Percentiles rank a stretch among this genome's conserved stretches.
Conservation (phyloP, 139 green algal genomes). For the Volvox africanus region DNA sequence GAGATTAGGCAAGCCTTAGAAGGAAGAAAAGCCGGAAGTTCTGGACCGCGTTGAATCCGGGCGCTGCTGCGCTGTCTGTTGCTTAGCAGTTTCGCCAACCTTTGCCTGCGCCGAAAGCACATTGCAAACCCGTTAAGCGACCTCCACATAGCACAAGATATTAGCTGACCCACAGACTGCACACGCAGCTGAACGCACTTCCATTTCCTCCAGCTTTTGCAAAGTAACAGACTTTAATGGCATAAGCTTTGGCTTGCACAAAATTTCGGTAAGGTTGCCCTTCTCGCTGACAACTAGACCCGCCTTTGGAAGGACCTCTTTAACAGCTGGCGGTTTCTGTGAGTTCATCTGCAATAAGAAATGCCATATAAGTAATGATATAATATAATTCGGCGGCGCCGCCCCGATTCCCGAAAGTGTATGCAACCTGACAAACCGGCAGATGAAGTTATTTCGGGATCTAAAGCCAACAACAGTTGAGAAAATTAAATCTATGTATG, state of each 20-base stretch:
- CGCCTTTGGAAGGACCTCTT: conserved; percentile 83
- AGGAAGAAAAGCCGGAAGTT: background rate
- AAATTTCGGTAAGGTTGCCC: conserved; percentile 76
- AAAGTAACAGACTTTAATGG: conserved; percentile 85
- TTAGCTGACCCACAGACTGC: background rate
- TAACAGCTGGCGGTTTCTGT: conserved; percentile 26
- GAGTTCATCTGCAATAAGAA: conserved; percentile 17
- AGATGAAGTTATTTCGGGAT: background rate
- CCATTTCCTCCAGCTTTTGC: conserved; percentile 83
- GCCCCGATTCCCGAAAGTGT: background rate
- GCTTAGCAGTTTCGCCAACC: conserved; percentile 9
- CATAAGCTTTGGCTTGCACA: conserved; percentile 87
- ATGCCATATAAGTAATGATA: background rate
- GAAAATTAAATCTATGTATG: background rate
- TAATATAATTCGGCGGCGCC: background rate
- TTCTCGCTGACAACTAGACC: conserved; percentile 86
- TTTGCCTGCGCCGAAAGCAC: conserved; percentile 2
- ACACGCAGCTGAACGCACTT: conserved; percentile 52
- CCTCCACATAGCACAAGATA: too few relatives aligned
- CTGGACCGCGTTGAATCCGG: background rate
- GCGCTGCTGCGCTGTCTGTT: background rate
- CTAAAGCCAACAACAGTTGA: background rate
- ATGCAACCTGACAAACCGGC: background rate
- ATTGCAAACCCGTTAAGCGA: too few relatives aligned
- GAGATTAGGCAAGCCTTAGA: background rate